A percentile compares a stretch with the other conserved stretches of the same genome.
phyloP scores from a whole-genome alignment of 176 grass and related monocot species.

The Bonia amplexicaulis region DNA sequence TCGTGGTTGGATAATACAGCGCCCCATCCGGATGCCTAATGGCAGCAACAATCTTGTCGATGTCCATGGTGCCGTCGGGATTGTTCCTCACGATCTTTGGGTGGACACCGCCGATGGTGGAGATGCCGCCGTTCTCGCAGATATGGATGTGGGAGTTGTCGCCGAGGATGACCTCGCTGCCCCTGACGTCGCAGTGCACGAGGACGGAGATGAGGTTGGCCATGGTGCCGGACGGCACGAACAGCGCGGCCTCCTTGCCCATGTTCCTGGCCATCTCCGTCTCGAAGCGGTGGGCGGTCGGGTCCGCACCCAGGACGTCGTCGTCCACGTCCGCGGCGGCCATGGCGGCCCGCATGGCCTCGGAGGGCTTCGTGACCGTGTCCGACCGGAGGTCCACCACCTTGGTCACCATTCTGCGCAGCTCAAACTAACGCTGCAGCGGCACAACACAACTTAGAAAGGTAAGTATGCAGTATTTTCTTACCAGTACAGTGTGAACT shows the following conservation, averaged over 20 bases:
- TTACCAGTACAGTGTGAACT: not conserved
- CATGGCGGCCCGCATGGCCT: constrained; percentile 85
- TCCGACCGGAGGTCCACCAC: constrained; percentile 87
- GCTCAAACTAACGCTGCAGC: not conserved
- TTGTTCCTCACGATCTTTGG: constrained; percentile 70
- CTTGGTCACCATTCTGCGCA: constrained; percentile 45
- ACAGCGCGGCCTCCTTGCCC: constrained; percentile 86
- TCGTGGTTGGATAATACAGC: constrained; percentile 71
- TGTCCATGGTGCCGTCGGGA: constrained; percentile 76
- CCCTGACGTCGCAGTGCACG: constrained; percentile 71
- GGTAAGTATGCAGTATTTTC: not conserved
- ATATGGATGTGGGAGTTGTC: constrained; percentile 84
- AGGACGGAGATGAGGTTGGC: constrained; percentile 85
- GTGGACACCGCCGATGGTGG: constrained; percentile 83
- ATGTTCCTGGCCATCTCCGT: constrained; percentile 57
- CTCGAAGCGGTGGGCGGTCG: constrained; percentile 65
- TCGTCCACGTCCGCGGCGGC: constrained; percentile 85
- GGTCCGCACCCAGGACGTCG: constrained; percentile 74
- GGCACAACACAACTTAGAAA: not conserved
- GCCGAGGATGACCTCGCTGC: constrained; percentile 89
- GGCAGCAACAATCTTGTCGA: constrained; percentile 57
- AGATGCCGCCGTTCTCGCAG: constrained; percentile 89
- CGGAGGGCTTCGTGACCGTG: constrained; percentile 83
- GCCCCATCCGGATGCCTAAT: constrained; percentile 46
- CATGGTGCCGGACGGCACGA: constrained; percentile 98